Evolutionary conservation across 2,329 filamentous ascomycete species (phyloP), one percentile per base, ranked within the genome.

Genomic region (Colletotrichum sidae): DNA sequence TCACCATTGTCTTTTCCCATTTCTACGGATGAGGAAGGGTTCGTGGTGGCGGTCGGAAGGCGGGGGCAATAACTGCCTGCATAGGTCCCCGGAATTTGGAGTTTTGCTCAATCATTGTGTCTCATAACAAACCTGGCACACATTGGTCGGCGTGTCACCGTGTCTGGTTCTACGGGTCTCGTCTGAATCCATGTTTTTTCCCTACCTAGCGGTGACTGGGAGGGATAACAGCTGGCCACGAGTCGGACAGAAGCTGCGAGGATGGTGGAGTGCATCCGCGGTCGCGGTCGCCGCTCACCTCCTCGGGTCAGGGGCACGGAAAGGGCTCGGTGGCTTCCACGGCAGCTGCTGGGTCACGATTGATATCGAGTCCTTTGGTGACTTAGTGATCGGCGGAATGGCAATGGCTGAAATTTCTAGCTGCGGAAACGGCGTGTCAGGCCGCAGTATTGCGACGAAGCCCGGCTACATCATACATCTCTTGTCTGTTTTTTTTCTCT

Each of bases 391-490:
- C 49, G 60, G 64, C 64, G 60, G 64, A 68, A 62, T 61, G 65
- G 67, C 57, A 72, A 73, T 70, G 75, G 73, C 75, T 57, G 62
- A 60, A 42, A 38, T 50, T 53, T 64, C 45, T 58, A 55, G 64
- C 50, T 44, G 64, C 59, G 60, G 64, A 54, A 59, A 50, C 50
- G 64, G 60, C 54, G 54, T 53, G 60, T 67, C 53, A 56, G 73
- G 70, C 76, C 75, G 74, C 70, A 74, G 74, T 75, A 75, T 76
- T 76, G 75, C 72, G 72, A 77, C 74, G 77, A 79, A 52, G 62
- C 44, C 60, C 75, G 75, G 75, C 77, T 80, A 80, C 78, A 80
- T 80, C 76, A 81, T 82, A 80, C 76, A 81, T 81, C 75, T 25
- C 4, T 80, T 81, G 77, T 80, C 75, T 72, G 54, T 38, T 64